Percentiles rank a stretch among this genome's conserved stretches.
Evolutionary conservation across 345 rosid genomes (phyloP).

Genomic region (Salix viminalis): DNA sequence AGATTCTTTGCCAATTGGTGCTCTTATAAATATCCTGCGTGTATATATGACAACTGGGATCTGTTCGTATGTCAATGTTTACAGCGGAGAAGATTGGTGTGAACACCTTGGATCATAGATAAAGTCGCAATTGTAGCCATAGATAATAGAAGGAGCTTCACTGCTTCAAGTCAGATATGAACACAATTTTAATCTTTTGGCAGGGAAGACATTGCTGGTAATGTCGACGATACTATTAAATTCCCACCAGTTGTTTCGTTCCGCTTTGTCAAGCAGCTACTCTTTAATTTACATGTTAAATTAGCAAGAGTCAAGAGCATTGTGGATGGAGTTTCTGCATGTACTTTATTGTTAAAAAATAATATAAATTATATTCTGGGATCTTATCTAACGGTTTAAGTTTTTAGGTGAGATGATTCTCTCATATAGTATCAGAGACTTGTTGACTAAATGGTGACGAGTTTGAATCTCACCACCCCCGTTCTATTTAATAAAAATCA

Average conservation of each 20-base stretch:
- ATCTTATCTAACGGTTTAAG: fast-evolving
- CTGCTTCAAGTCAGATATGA: background rate
- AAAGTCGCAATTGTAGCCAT: background rate
- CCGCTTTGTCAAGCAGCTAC: background rate
- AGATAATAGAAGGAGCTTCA: background rate
- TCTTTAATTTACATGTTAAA: background rate
- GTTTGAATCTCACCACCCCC: too few relatives aligned
- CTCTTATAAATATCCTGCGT: background rate
- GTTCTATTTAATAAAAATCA: too few relatives aligned
- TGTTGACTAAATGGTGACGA: too few relatives aligned
- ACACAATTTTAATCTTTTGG: background rate
- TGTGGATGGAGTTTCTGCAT: too few relatives aligned
- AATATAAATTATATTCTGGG: too few relatives aligned
- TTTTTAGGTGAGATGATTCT: too few relatives aligned
- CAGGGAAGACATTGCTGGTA: background rate
- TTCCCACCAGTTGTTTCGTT: background rate
- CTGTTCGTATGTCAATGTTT: background rate
- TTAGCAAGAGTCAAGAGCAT: too few relatives aligned
- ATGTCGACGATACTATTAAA: background rate
- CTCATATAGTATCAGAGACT: too few relatives aligned
- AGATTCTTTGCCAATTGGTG: background rate
- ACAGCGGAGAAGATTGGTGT: background rate
- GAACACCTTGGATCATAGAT: background rate
- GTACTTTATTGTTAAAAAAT: too few relatives aligned
- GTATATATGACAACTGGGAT: background rate